Evolutionary conservation across 768 basidiomycete genomes (phyloP).

Genomic region (Tricholomella constricta): DNA sequence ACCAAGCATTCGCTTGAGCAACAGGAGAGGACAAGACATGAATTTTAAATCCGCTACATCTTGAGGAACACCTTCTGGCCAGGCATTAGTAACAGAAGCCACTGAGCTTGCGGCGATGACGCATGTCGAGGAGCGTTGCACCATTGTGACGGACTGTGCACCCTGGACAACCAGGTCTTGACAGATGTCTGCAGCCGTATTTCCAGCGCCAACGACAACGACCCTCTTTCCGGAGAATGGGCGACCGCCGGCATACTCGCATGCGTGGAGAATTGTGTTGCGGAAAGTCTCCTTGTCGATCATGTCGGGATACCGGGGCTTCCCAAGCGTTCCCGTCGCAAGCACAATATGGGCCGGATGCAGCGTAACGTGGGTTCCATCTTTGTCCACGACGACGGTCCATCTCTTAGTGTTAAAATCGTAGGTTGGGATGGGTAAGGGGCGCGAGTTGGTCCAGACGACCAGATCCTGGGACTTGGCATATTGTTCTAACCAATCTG

Average conservation of each 20-base stretch:
- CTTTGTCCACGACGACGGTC: conserved; percentile 33
- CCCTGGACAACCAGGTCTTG: conserved; percentile 35
- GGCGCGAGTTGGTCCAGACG: conserved; percentile 41
- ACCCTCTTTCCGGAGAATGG: conserved; percentile 35
- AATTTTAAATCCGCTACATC: conserved; percentile 28
- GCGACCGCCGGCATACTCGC: conserved; percentile 28
- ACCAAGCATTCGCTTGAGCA: conserved; percentile 22
- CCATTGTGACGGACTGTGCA: conserved; percentile 40
- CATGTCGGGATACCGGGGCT: conserved; percentile 32
- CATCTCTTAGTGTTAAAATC: conserved; percentile 32
- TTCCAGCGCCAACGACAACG: conserved; percentile 44
- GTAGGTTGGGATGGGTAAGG: conserved; percentile 35
- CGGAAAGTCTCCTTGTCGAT: conserved; percentile 26
- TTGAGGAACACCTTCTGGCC: conserved; percentile 21
- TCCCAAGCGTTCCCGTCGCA: conserved; percentile 39
- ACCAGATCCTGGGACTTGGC: conserved; percentile 40
- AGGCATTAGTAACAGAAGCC: conserved; percentile 2
- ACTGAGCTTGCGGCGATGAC: conserved; percentile 22
- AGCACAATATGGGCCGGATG: conserved; percentile 41
- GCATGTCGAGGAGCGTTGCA: conserved; percentile 43
- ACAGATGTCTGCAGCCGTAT: conserved; percentile 39
- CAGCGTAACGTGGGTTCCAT: conserved; percentile 30
- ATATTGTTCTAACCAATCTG: conserved; percentile 47
- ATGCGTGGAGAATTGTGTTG: conserved; percentile 35
- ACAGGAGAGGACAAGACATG: conserved; percentile 22